A percentile compares a stretch with the other conserved stretches of the same genome.
phyloP scores from a whole-genome alignment of 371 early-diverging fungal species.

The Actinomucor elegans region DNA sequence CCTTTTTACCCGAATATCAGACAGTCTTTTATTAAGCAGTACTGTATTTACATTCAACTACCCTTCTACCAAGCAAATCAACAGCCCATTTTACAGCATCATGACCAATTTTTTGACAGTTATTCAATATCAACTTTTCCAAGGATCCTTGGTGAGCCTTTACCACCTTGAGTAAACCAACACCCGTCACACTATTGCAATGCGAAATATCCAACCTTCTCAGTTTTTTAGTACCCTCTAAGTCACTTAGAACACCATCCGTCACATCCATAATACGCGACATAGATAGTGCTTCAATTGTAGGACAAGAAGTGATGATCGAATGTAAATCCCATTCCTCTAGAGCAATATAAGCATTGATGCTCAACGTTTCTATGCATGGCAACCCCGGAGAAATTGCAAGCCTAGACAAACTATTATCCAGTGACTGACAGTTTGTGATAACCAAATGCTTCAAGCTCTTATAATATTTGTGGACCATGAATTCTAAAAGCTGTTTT shows the following conservation, averaged over 20 bases:
- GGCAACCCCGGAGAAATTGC: background rate
- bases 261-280: conserved; percentile 11
- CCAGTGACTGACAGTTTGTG: background rate
- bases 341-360: background rate
- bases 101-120: conserved; percentile 21
- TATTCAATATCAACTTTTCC: conserved; percentile 13
- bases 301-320: conserved; percentile 6
- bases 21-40: no score
- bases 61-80: conserved; percentile 8
- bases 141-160: conserved; percentile 8
- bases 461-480: background rate
- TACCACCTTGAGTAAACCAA: conserved; percentile 24
- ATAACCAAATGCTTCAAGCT: background rate
- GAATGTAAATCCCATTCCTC: conserved; percentile 5
- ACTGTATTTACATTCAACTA: conserved; percentile 16
- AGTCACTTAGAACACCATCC: conserved; percentile 14
- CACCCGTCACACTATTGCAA: conserved; percentile 29
- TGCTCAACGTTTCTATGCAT: conserved; percentile 3
- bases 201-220: conserved; percentile 27
- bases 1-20: no score
- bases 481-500: background rate
- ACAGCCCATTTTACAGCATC: conserved; percentile 30
- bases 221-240: conserved; percentile 6
- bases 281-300: conserved; percentile 2
- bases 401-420: background rate